Conservation (phyloP, 495 filamentous ascomycete genomes). For the Astrothelium subdiscretum region DNA sequence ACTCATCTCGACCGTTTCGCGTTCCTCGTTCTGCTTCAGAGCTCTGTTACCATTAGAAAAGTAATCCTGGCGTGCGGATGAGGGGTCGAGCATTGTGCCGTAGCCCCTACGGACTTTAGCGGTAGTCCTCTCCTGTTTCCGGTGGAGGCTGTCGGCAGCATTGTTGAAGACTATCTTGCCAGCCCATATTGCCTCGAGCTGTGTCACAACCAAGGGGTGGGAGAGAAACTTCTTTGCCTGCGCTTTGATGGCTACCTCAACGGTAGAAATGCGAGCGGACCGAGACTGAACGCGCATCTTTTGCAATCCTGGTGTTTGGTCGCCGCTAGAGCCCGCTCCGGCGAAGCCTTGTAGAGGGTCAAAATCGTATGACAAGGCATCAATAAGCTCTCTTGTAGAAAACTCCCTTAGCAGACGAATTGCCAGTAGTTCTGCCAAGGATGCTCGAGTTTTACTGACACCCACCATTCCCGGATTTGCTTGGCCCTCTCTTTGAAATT, state of each 20-base stretch:
- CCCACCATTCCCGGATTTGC: slow-evolving; percentile 71
- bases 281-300: slow-evolving; percentile 31
- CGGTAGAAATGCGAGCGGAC: slow-evolving; percentile 68
- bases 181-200: slow-evolving; percentile 91
- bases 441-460: slow-evolving; percentile 66
- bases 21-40: slow-evolving; percentile 7
- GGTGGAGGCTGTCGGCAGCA: slow-evolving; percentile 68
- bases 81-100: slow-evolving; percentile 21
- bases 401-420: slow-evolving; percentile 85
- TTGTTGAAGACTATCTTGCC: slow-evolving; percentile 89
- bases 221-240: slow-evolving; percentile 81
- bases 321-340: background rate
- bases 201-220: slow-evolving; percentile 80
- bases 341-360: slow-evolving; percentile 71
- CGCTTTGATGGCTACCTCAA: slow-evolving; percentile 84
- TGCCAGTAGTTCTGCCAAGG: slow-evolving; percentile 84
- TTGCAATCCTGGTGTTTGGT: slow-evolving; percentile 22
- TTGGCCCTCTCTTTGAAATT: slow-evolving; percentile 80
- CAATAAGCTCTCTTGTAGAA: slow-evolving; percentile 73
- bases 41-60: background rate
- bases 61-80: background rate
- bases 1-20: background rate
- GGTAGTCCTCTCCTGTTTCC: slow-evolving; percentile 24
- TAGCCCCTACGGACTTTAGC: slow-evolving; percentile 16
- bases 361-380: slow-evolving; percentile 89